Base-by-base conservation (phyloP, 2,329 filamentous ascomycete species). In the Microdochium trichocladiopsis region DNA sequence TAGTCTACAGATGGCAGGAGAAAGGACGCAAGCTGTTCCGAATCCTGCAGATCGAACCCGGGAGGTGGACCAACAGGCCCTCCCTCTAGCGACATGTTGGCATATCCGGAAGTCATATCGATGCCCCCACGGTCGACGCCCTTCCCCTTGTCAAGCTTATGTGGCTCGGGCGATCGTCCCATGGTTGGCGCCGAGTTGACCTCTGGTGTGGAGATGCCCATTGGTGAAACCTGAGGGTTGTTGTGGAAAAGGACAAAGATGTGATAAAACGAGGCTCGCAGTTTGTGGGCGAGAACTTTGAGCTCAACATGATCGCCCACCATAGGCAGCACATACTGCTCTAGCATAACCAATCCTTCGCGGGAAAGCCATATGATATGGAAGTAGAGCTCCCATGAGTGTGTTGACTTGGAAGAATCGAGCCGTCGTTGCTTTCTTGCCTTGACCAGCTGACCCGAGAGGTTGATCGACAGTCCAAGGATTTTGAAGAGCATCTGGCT, bases 211-310 rank as follows among this genome's bases (percentile, higher is more conserved):
- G 75, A 72, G 54, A 80, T 72, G 21, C 78, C 78, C 62, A 82
- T 77, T 33, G 78, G 74, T 47, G 84, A 86, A 52, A 96, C 81
- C 0, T 87, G 79, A 0, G 93, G 93, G 51, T 90, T 84, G 69
- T 96, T 96, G 73, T 96, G 90, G 65, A 96, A 97, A 12, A 97
- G 80, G 51, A 95, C 94, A 67, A 96, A 96, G 58, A 99, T 90
- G 72, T 99, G 93, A 62, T 95, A 94, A 66, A 97, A 95, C 21
- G 90, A 95, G 16, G 94, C 94, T 55, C 90, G 86, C 14, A 99
- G 79, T 70, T 97, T 99, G 66, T 90, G 90, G 21, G 89, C 86
- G 57, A 99, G 79, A 47, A 97, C 92, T 63, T 91, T 92, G 53
- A 96, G 83, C 67, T 95, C 92, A 63, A 77, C 83, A 70, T 84